phyloP scores from a whole-genome alignment of 2,329 filamentous ascomycete genomes.

The Capronia americana region DNA sequence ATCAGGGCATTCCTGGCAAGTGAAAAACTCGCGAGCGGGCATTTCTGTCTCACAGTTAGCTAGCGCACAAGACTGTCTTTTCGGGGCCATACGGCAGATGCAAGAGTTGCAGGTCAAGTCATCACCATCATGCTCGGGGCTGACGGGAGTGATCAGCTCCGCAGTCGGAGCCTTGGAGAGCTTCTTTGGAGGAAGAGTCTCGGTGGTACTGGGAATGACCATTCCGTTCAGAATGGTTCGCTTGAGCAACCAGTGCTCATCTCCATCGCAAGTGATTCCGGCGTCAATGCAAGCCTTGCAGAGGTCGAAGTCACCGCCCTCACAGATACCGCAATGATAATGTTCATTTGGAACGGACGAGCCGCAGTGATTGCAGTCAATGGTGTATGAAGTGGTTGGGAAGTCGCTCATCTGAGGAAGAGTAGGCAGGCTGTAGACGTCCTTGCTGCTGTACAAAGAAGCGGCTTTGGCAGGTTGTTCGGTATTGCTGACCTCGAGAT shows the following conservation, averaged over 20 bases:
- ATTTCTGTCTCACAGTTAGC: slow-evolving; percentile 60
- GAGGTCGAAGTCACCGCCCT: slow-evolving; percentile 92
- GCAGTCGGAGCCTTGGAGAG: slow-evolving; percentile 29
- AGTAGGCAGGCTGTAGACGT: slow-evolving; percentile 42
- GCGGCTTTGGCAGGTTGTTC: slow-evolving; percentile 22
- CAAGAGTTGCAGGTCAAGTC: slow-evolving; percentile 68
- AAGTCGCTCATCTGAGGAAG: slow-evolving; percentile 46
- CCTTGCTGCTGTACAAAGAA: slow-evolving; percentile 8
- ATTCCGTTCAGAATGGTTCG: slow-evolving; percentile 78
- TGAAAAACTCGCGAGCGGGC: slow-evolving; percentile 79
- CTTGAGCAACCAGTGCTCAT: slow-evolving; percentile 93
- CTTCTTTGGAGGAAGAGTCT: slow-evolving; percentile 73
- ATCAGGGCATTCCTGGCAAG: slow-evolving; percentile 84
- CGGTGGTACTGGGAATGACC: slow-evolving; percentile 84
- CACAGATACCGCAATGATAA: slow-evolving; percentile 93
- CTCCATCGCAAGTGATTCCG: slow-evolving; percentile 77
- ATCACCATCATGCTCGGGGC: slow-evolving; percentile 30
- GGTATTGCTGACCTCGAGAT: slow-evolving; percentile 22
- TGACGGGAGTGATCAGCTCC: slow-evolving; percentile 29
- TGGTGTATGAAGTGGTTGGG: slow-evolving; percentile 67
- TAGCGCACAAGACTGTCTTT: slow-evolving; percentile 7
- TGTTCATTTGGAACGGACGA: slow-evolving; percentile 78
- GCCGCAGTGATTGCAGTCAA: slow-evolving; percentile 94
- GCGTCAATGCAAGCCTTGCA: slow-evolving; percentile 78
- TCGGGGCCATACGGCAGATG: slow-evolving; percentile 59